Conservation (phyloP, 2,329 filamentous ascomycete genomes). For the Monilinia polystroma region DNA sequence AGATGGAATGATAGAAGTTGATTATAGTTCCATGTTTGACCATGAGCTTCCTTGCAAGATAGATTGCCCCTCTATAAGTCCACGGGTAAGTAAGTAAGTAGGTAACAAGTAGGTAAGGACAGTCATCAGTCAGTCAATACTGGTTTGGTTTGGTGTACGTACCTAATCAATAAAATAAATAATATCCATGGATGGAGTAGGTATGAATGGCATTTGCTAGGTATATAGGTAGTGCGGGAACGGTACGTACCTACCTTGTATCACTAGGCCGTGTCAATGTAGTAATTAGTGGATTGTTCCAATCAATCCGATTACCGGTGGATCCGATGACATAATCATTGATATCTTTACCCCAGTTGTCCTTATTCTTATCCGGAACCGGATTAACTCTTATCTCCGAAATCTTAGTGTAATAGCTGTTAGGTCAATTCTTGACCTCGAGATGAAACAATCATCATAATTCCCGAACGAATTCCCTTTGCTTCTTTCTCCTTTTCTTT, state of each 20-base stretch:
- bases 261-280: background rate
- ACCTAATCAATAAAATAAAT: too few species aligned
- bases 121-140: too few species aligned
- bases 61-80: slow-evolving; percentile 12
- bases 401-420: slow-evolving; percentile 1
- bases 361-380: slow-evolving; percentile 5
- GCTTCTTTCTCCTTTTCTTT: slow-evolving; percentile 17
- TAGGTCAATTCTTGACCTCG: slow-evolving; percentile 3
- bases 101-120: too few species aligned
- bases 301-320: background rate
- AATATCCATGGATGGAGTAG: too few species aligned
- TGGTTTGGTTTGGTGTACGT: too few species aligned
- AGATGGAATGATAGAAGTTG: background rate
- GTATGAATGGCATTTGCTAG: too few species aligned
- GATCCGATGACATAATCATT: background rate
- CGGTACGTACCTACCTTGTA: background rate
- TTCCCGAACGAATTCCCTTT: background rate
- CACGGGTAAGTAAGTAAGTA: too few species aligned
- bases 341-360: too few species aligned
- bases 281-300: background rate
- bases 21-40: slow-evolving; percentile 26
- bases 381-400: slow-evolving; percentile 5
- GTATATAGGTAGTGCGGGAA: background rate
- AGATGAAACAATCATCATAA: slow-evolving; percentile 12
- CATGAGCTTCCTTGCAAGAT: slow-evolving; percentile 26